phyloP scores from a whole-genome alignment of 169 alveolate genomes.

The Babesia divergens region DNA sequence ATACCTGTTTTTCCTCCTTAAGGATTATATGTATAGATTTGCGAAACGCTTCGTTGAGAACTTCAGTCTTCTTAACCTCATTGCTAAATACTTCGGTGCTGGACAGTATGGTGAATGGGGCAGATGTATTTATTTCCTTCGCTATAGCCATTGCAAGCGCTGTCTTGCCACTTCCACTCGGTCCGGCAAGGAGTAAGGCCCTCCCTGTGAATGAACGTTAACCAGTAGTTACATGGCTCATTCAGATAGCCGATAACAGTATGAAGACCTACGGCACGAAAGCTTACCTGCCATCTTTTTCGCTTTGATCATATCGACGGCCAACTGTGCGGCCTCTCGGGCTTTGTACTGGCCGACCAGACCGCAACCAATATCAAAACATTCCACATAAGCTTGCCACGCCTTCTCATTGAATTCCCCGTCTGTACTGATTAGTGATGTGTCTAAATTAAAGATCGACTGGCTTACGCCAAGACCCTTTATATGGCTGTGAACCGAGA shows the following conservation, averaged over 20 bases:
- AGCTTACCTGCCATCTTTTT: constrained; percentile 95
- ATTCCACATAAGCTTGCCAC: constrained; percentile 50
- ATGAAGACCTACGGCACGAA: constrained; percentile 15
- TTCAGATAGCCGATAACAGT: background rate
- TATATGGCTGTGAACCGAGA: constrained; percentile 97
- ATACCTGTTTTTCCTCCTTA: constrained; percentile 95
- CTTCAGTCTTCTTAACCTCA: constrained; percentile 99
- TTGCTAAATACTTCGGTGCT: constrained; percentile 98
- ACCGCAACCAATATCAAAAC: constrained; percentile 84
- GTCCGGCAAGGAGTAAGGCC: constrained; percentile 87
- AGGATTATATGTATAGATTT: constrained; percentile 97
- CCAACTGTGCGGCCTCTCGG: constrained; percentile 98
- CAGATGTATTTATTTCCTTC: constrained; percentile 98
- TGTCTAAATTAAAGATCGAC: constrained; percentile 61
- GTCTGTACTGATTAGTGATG: constrained; percentile 25
- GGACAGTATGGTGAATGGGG: constrained; percentile 99
- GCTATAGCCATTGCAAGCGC: constrained; percentile 99
- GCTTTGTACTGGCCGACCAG: constrained; percentile 98
- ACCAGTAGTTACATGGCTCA: background rate
- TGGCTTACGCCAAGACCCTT: constrained; percentile 98
- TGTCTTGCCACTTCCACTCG: constrained; percentile 99
- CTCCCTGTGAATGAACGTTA: constrained; percentile 52
- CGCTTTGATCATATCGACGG: constrained; percentile 94
- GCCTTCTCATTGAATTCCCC: background rate
- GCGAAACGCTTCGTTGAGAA: constrained; percentile 98